These are phyloP conservation scores for Fraxinus quadrangulata DNA, from an alignment of 257 asterid genomes.

Conservation along the genomic window DNA sequence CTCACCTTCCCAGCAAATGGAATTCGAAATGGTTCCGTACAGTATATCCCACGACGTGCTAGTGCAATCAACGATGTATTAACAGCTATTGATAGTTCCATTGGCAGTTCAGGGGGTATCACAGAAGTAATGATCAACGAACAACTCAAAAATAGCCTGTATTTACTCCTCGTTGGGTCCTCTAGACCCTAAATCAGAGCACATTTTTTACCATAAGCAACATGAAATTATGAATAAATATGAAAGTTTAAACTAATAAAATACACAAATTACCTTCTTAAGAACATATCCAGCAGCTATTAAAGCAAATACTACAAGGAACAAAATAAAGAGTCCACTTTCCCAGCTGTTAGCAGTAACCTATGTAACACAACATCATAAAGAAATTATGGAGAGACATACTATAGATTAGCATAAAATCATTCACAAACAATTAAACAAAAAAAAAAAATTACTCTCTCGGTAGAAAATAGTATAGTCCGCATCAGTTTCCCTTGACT, in stretches of 20 bases:
- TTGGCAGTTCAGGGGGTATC: slow-evolving; percentile 98
- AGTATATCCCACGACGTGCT: slow-evolving; percentile 90
- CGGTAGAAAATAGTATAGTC: slow-evolving; percentile 94
- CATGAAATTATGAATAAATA: slow-evolving; percentile 12
- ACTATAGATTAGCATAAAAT: neutral
- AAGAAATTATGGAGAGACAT: slow-evolving; percentile 22
- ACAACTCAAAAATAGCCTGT: slow-evolving; percentile 93
- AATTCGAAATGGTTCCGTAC: slow-evolving; percentile 96
- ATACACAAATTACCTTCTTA: slow-evolving; percentile 62
- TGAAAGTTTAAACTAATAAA: slow-evolving; percentile 15
- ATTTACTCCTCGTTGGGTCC: slow-evolving; percentile 98
- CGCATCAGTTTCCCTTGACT: slow-evolving; percentile 99
- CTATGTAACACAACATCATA: slow-evolving; percentile 39
- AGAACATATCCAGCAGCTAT: slow-evolving; percentile 99
- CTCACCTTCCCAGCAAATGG: slow-evolving; percentile 98
- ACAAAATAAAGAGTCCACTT: slow-evolving; percentile 89
- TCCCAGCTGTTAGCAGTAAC: slow-evolving; percentile 99
- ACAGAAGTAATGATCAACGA: slow-evolving; percentile 95
- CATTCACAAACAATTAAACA: slow-evolving; percentile 25
- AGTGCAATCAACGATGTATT: slow-evolving; percentile 96
- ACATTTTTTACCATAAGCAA: slow-evolving; percentile 25
- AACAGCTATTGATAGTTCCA: slow-evolving; percentile 98
- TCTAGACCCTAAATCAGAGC: slow-evolving; percentile 78
- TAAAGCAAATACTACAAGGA: slow-evolving; percentile 89
- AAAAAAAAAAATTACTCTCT: slow-evolving; percentile 63